These are phyloP conservation scores for Phytophthora podocarpi DNA, from an alignment of 352 stramenopile genomes.

Conservation along the genomic window DNA sequence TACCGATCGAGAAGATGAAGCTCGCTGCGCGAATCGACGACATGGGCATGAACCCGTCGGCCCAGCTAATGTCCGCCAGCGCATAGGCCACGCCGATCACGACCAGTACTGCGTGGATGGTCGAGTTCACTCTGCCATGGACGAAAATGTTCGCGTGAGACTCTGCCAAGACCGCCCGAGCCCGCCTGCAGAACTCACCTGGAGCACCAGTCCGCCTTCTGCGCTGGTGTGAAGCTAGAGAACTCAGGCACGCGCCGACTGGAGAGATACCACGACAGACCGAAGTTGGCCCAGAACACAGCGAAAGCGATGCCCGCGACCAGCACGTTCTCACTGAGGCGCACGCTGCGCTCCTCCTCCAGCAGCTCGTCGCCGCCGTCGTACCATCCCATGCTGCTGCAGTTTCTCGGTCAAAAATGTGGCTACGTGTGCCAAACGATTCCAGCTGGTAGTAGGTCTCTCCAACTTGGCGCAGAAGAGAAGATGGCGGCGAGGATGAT, in stretches of 20 bases:
- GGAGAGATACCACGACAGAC: conserved; percentile 62
- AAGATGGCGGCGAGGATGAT: conserved; percentile 25
- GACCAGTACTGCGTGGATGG: conserved; percentile 69
- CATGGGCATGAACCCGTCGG: conserved; percentile 66
- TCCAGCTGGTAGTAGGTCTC: neutral
- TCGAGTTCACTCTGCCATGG: conserved; percentile 73
- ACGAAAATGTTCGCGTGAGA: no score
- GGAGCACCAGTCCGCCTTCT: conserved; percentile 86
- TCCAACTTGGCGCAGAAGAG: conserved; percentile 16
- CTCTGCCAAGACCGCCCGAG: no score
- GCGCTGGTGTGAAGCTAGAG: conserved; percentile 52
- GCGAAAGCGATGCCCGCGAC: conserved; percentile 63
- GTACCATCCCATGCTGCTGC: conserved; percentile 38
- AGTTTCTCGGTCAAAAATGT: neutral
- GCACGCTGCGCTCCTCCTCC: conserved; percentile 64
- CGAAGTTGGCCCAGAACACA: conserved; percentile 76
- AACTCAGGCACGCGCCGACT: conserved; percentile 67
- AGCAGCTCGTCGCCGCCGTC: conserved; percentile 47
- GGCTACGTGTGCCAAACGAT: conserved; percentile 1
- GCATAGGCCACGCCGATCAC: conserved; percentile 71
- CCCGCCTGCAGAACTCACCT: conserved; percentile 45
- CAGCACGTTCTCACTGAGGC: conserved; percentile 63
- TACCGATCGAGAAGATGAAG: conserved; percentile 87
- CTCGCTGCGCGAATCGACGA: conserved; percentile 74
- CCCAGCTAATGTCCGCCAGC: conserved; percentile 69